Evolutionary conservation across 2,329 filamentous ascomycete species (phyloP).

Genomic region (Diaporthe citrichinensis): DNA sequence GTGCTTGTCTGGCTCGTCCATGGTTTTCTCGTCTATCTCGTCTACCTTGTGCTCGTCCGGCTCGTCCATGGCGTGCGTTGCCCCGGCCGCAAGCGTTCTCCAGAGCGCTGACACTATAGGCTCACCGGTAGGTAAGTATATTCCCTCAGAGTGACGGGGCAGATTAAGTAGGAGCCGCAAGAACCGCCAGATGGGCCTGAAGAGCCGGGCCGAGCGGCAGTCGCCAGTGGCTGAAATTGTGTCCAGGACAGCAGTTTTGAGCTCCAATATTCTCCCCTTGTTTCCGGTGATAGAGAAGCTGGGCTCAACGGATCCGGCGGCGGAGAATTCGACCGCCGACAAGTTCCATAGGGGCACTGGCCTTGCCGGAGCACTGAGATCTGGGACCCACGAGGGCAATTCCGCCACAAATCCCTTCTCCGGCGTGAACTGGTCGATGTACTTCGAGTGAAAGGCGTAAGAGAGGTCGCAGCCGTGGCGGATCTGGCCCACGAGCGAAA

Average conservation of each 20-base stretch:
- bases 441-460: not conserved
- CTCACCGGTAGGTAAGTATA: not conserved
- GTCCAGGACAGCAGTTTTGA: not conserved
- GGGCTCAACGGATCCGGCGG: not conserved
- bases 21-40: too few relatives aligned
- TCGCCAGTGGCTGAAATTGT: not conserved
- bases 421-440: not conserved
- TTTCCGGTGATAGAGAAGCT: not conserved
- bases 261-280: not conserved
- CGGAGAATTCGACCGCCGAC: not conserved
- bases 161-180: not conserved
- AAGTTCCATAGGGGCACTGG: not conserved
- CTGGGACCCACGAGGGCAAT: slow-evolving; percentile 4
- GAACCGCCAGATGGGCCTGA: not conserved
- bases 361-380: slow-evolving; percentile 2
- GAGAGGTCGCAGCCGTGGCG: not conserved
- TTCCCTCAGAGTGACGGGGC: not conserved
- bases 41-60: too few relatives aligned
- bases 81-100: not conserved
- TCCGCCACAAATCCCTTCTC: not conserved
- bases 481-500: not conserved
- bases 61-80: not conserved
- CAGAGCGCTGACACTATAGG: slow-evolving; percentile 8
- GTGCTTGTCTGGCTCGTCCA: too few relatives aligned
- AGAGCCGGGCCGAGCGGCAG: not conserved